Conservation (phyloP, 2,329 filamentous ascomycete genomes). For the Aspergillus sp. region DNA sequence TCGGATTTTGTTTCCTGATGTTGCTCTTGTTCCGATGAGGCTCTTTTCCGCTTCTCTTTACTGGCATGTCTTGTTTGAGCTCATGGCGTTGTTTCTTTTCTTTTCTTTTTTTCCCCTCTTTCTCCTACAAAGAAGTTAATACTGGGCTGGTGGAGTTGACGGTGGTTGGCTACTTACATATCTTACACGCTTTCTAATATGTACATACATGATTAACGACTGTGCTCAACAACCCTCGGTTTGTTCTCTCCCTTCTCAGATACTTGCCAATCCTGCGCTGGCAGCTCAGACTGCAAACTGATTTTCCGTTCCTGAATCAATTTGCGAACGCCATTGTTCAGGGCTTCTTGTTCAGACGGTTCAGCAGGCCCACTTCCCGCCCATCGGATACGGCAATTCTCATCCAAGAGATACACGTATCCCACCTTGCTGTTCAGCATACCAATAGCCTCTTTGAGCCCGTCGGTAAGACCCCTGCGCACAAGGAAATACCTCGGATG, state of each 20-base stretch:
- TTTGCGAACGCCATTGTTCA: slow-evolving; percentile 48
- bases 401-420: slow-evolving; percentile 89
- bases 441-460: slow-evolving; percentile 63
- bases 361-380: slow-evolving; percentile 70
- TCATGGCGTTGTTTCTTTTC: neutral
- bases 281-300: slow-evolving; percentile 27
- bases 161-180: slow-evolving; percentile 20
- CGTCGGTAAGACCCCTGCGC: slow-evolving; percentile 59
- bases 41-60: slow-evolving; percentile 11
- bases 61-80: slow-evolving; percentile 15
- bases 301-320: slow-evolving; percentile 47
- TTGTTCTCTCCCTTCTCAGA: slow-evolving; percentile 18
- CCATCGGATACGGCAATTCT: slow-evolving; percentile 89
- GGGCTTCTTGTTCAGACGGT: slow-evolving; percentile 44
- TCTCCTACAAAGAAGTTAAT: slow-evolving; percentile 18
- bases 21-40: slow-evolving; percentile 76
- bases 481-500: slow-evolving; percentile 65
- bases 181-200: slow-evolving; percentile 22
- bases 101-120: neutral
- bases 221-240: slow-evolving; percentile 24
- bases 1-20: slow-evolving; percentile 88
- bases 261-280: slow-evolving; percentile 26
- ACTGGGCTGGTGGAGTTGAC: slow-evolving; percentile 17
- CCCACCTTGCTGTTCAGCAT: slow-evolving; percentile 89
- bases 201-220: slow-evolving; percentile 16